Evolutionary conservation across 176 grass and related monocot genomes (phyloP).

Genomic region (Dactylis glomerata): DNA sequence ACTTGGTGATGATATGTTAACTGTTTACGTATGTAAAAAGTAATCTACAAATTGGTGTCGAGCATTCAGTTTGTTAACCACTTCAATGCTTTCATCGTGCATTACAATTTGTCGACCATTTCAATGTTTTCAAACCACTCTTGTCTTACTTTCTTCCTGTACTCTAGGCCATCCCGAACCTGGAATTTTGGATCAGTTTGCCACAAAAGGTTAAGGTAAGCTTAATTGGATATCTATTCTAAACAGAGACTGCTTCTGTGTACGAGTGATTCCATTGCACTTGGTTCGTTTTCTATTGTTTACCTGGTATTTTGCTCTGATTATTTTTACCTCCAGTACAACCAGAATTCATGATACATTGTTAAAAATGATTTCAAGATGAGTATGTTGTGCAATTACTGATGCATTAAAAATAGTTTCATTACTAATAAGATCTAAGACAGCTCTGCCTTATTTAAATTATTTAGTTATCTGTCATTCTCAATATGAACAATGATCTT

Average conservation of each 20-base stretch:
- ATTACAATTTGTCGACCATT: not conserved
- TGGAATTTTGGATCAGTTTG: slow-evolving; percentile 82
- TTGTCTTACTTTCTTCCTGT: slow-evolving; percentile 18
- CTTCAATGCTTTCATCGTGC: not conserved
- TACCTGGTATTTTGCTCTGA: not conserved
- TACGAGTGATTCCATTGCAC: not conserved
- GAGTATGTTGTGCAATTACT: not conserved
- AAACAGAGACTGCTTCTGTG: not conserved
- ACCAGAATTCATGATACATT: not conserved
- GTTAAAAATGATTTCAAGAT: not conserved
- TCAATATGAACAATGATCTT: not conserved
- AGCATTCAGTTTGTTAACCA: not conserved
- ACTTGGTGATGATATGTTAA: not conserved
- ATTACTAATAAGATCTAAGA: not conserved
- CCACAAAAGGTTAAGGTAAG: slow-evolving; percentile 56
- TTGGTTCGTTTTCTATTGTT: not conserved
- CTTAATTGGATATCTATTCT: slow-evolving; percentile 20
- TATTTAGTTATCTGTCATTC: not conserved
- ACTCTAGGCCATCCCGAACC: slow-evolving; percentile 80
- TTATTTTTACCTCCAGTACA: slow-evolving; percentile 4
- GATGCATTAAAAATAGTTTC: not conserved
- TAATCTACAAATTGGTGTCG: not conserved
- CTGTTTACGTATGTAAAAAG: not conserved
- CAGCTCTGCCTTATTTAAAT: not conserved
- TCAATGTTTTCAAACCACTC: slow-evolving; percentile 10